A percentile compares a stretch with the other conserved stretches of the same genome.
Conservation (phyloP, 306 rosid species). For the Argentina anserina region DNA sequence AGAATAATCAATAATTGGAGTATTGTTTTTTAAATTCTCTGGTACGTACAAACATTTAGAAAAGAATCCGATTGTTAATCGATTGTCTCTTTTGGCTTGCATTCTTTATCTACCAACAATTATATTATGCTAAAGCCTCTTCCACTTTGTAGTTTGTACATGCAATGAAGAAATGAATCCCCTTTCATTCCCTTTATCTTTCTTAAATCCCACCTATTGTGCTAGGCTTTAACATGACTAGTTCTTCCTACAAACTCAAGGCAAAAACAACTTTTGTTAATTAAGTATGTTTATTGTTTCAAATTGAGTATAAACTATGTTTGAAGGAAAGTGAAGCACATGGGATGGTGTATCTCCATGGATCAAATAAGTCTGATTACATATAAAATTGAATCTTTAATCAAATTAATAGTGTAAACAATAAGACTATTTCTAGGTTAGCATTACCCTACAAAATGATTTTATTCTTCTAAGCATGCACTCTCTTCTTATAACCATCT, state of each 20-base stretch:
- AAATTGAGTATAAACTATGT: constrained; percentile 20
- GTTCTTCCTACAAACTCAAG: constrained; percentile 26
- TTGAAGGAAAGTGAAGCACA: constrained; percentile 50
- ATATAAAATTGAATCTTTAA: constrained; percentile 14
- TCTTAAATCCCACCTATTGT: constrained; percentile 17
- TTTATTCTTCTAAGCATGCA: constrained; percentile 51
- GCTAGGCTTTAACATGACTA: constrained; percentile 24
- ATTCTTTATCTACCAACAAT: constrained; percentile 10
- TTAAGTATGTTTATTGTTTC: background rate
- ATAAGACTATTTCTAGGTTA: constrained; percentile 38
- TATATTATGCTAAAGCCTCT: constrained; percentile 27
- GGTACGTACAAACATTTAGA: background rate
- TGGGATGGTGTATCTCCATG: constrained; percentile 54
- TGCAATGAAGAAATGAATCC: constrained; percentile 28
- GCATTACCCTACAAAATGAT: constrained; percentile 48
- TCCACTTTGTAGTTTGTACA: constrained; percentile 27
- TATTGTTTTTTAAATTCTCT: too few relatives aligned
- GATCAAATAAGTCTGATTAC: constrained; percentile 26
- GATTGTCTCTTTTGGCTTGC: constrained; percentile 25
- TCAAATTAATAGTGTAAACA: constrained; percentile 22
- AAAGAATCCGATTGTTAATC: constrained; percentile 5
- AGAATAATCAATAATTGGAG: too few relatives aligned
- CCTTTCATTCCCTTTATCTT: constrained; percentile 21
- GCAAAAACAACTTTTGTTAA: constrained; percentile 26
- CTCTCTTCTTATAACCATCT: constrained; percentile 27